Evolutionary conservation across 148 eudicot genomes (phyloP), one percentile per base, ranked within the genome.

Genomic region (Spergularia marina): DNA sequence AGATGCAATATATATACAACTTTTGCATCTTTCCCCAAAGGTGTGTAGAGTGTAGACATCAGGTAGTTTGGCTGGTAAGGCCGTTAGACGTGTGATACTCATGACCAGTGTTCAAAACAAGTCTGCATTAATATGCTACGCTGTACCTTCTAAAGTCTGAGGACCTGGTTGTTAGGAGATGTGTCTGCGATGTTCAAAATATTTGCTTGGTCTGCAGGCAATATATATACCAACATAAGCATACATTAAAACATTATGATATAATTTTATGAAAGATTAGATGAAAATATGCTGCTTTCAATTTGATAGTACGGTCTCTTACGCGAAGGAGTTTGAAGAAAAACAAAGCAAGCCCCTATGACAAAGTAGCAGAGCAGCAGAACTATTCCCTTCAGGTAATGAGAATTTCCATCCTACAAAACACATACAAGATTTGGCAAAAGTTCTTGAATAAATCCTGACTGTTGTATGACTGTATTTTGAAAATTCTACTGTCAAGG

Each of bases 341-440:
- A 73, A 36, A 89, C 63, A 78, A 94, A 90, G 72, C 93, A 87
- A 44, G 89, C 91, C 61, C 88, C 98, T n/a, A 93, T 86, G 12
- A 93, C 89, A 71, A 86, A 12, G 77, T 93, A 93, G 85, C 91
- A 90, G 2, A 93, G 79, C 10, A 93, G 82, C 70, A 93, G 91
- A 69, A 90, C 84, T 36, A 90, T 61, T 23, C 98, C 96, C 82
- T 93, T 90, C 82, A 93, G 78, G 88, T 93, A 93, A 80, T 93
- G 96, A 76, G 96, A 89, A 20, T 86, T 86, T 72, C 91, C 97
- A 76, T 87, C 96, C 92, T 90, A 80, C 62, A 76, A 69, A 76
- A 75, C 21, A 54, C 9, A 47, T 2, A 12, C 5, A 39, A 62
- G 30, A 16, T 12, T 15, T 6, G 53, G 16, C 7, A 15, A 18